These are phyloP conservation scores for Priceomyces carsonii DNA, from an alignment of 805 yeast species.

Conservation along the genomic window DNA sequence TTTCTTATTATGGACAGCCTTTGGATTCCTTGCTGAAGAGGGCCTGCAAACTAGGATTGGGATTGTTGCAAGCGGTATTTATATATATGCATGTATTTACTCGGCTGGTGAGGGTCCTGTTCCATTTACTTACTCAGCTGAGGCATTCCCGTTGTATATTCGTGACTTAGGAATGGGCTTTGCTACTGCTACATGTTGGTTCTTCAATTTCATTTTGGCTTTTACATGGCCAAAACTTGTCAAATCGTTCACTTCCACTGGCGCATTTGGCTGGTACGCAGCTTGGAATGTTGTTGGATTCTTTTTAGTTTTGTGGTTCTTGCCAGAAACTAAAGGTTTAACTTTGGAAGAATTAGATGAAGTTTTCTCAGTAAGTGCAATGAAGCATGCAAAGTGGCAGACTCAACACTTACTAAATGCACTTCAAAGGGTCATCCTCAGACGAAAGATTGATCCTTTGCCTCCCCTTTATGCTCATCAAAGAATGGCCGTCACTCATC, in stretches of 20 bases:
- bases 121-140: constrained; percentile 87
- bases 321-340: constrained; percentile 67
- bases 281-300: constrained; percentile 78
- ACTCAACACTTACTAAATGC: constrained; percentile 35
- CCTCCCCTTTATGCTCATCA: constrained; percentile 59
- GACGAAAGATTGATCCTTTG: constrained; percentile 45
- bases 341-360: constrained; percentile 78
- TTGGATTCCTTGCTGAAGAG: constrained; percentile 66
- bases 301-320: constrained; percentile 67
- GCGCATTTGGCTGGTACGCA: constrained; percentile 88
- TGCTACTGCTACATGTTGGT: constrained; percentile 77
- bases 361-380: constrained; percentile 60
- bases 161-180: constrained; percentile 80
- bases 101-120: constrained; percentile 90
- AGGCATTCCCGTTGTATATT: constrained; percentile 72
- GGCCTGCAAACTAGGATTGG: constrained; percentile 57
- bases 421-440: constrained; percentile 46
- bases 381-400: constrained; percentile 52
- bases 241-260: constrained; percentile 69
- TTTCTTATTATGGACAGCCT: constrained; percentile 62
- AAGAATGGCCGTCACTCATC: constrained; percentile 58
- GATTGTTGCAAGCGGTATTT: constrained; percentile 70
- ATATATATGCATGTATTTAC: constrained; percentile 68
- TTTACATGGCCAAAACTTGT: constrained; percentile 72
- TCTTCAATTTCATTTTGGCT: constrained; percentile 68